These are phyloP conservation scores for Cucurbita argyrosperma DNA, from an alignment of 306 rosid genomes.

Conservation along the genomic window DNA sequence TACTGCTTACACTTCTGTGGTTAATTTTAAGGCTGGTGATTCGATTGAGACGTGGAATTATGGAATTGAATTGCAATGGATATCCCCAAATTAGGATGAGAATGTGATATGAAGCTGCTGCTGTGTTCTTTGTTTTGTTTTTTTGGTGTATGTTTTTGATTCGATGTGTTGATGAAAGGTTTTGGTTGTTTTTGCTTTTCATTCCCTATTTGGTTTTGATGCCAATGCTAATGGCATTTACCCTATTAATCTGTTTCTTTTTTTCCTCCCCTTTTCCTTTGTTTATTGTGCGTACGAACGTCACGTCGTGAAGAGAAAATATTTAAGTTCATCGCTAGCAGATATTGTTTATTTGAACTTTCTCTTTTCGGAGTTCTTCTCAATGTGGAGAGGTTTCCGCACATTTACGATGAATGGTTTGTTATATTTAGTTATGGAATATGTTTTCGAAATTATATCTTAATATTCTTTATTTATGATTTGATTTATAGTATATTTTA, in stretches of 20 bases:
- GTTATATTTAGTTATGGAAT: too few species aligned
- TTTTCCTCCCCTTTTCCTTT: background rate
- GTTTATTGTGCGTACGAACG: background rate
- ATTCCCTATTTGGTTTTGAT: background rate
- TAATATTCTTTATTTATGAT: too few species aligned
- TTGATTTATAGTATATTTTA: too few species aligned
- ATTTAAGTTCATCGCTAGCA: background rate
- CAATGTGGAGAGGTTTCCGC: too few species aligned
- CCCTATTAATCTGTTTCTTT: background rate
- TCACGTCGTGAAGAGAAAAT: background rate
- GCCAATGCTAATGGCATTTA: background rate
- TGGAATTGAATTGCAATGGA: conserved; percentile 81
- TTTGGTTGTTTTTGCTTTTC: background rate
- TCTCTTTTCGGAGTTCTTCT: too few species aligned
- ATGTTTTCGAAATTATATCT: too few species aligned
- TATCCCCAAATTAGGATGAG: conserved; percentile 20
- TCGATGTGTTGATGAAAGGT: background rate
- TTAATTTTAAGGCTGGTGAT: conserved; percentile 28
- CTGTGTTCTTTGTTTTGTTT: background rate
- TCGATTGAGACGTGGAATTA: conserved; percentile 52
- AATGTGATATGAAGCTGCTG: too few species aligned
- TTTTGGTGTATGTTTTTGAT: background rate
- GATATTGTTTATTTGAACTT: too few species aligned
- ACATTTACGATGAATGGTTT: too few species aligned
- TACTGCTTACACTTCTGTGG: conserved; percentile 64